Conservation (phyloP, 2,329 filamentous ascomycete genomes). For the Cadophora sp. region DNA sequence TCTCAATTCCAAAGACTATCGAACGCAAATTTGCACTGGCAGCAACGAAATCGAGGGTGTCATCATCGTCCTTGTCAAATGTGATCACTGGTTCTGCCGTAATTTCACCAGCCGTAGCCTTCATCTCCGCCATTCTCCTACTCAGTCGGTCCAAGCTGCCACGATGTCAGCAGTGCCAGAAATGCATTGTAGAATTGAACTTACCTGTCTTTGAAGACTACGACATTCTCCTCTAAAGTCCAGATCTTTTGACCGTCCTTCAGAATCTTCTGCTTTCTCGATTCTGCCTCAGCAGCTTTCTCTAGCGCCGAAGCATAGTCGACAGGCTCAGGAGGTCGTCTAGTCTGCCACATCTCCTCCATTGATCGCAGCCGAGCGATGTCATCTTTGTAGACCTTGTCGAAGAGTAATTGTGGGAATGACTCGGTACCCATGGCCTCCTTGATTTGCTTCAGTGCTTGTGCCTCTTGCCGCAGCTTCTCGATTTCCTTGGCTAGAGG, state of each 20-base stretch:
- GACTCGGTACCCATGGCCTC: slow-evolving; percentile 78
- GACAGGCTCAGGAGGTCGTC: slow-evolving; percentile 75
- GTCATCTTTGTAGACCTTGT: slow-evolving; percentile 91
- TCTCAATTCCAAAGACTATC: slow-evolving; percentile 85
- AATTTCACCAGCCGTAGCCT: slow-evolving; percentile 52
- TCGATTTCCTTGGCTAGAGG: slow-evolving; percentile 76
- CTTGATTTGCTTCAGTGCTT: slow-evolving; percentile 83
- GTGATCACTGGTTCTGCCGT: slow-evolving; percentile 70
- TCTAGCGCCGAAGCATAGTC: slow-evolving; percentile 68
- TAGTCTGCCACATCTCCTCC: slow-evolving; percentile 95
- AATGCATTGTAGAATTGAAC: slow-evolving; percentile 11
- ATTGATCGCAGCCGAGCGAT: slow-evolving; percentile 83
- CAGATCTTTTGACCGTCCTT: slow-evolving; percentile 77
- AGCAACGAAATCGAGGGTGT: slow-evolving; percentile 93
- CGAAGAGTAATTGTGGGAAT: slow-evolving; percentile 82
- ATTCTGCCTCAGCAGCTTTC: slow-evolving; percentile 56
- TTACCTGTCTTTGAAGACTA: slow-evolving; percentile 81
- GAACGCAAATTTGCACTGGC: slow-evolving; percentile 90
- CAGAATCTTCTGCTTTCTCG: slow-evolving; percentile 59
- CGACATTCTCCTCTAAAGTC: slow-evolving; percentile 83
- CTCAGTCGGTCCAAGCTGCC: slow-evolving; percentile 76
- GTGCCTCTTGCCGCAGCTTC: slow-evolving; percentile 83
- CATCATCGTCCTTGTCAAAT: slow-evolving; percentile 97
- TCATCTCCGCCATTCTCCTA: slow-evolving; percentile 71
- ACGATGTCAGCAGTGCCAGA: slow-evolving; percentile 27